These are phyloP conservation scores for Glomus cerebriforme DNA, from an alignment of 192 early-diverging fungal species.

Conservation along the genomic window DNA sequence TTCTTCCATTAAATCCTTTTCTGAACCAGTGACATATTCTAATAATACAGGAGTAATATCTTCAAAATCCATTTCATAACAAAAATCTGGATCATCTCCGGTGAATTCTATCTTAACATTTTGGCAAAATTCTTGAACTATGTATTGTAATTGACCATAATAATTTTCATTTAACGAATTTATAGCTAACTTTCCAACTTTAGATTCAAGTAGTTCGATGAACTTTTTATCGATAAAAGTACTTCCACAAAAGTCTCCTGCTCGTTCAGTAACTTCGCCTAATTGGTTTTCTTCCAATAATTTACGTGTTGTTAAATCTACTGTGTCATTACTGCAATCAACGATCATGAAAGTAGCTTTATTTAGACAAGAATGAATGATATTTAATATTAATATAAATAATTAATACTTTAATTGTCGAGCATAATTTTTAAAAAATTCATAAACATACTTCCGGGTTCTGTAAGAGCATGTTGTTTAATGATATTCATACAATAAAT, in stretches of 20 bases:
- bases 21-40: background rate
- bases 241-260: constrained; percentile 1
- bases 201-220: background rate
- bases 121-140: background rate
- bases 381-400: background rate
- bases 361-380: background rate
- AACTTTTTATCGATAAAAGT: constrained; percentile 17
- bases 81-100: background rate
- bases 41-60: background rate
- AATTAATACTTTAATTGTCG: no score
- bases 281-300: background rate
- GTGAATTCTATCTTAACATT: background rate
- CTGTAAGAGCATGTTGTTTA: background rate
- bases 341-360: constrained; percentile 55
- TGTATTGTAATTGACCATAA: constrained; percentile 21
- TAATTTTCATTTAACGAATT: background rate
- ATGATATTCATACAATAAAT: background rate
- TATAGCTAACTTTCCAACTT: background rate
- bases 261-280: background rate
- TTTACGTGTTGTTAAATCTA: constrained; percentile 49
- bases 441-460: constrained; percentile 7
- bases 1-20: constrained; percentile 35
- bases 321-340: constrained; percentile 59
- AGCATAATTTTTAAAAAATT: no score
- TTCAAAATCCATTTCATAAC: background rate